Evolutionary conservation across 208 protist genomes (phyloP).

Genomic region (Leishmania major): DNA sequence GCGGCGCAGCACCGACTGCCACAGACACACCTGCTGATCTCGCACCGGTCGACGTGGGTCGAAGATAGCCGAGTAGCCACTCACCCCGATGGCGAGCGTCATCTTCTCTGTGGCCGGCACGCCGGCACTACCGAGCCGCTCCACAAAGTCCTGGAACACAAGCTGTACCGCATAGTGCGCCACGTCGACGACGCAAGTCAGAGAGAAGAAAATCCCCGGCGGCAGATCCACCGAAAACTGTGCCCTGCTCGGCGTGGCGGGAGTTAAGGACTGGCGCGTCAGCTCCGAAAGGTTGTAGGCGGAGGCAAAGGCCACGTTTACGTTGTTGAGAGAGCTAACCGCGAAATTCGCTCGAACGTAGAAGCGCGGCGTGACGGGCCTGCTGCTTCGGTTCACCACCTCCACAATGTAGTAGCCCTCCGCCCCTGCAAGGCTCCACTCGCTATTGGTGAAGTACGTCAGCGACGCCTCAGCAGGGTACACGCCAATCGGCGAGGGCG

Average conservation of each 20-base stretch:
- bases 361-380: constrained; percentile 35
- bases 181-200: constrained; percentile 35
- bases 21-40: constrained; percentile 85
- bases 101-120: constrained; percentile 19
- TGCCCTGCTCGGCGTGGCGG: constrained; percentile 13
- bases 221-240: constrained; percentile 38
- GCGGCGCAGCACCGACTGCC: constrained; percentile 58
- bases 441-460: constrained; percentile 63
- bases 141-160: constrained; percentile 49
- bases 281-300: constrained; percentile 44
- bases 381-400: constrained; percentile 47
- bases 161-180: constrained; percentile 45
- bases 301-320: constrained; percentile 47
- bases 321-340: constrained; percentile 64
- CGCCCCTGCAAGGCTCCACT: constrained; percentile 70
- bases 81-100: constrained; percentile 72
- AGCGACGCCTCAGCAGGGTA: constrained; percentile 61
- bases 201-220: constrained; percentile 45
- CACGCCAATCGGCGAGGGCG: constrained; percentile 46
- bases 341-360: constrained; percentile 75
- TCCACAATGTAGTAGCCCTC: constrained; percentile 73
- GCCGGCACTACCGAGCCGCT: constrained; percentile 25
- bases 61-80: constrained; percentile 74
- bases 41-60: constrained; percentile 66
- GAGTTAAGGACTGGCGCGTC: constrained; percentile 40